Percentiles rank a stretch among this genome's conserved stretches.
phyloP scores from a whole-genome alignment of 768 basidiomycete species.

The Steccherinum ochraceum region DNA sequence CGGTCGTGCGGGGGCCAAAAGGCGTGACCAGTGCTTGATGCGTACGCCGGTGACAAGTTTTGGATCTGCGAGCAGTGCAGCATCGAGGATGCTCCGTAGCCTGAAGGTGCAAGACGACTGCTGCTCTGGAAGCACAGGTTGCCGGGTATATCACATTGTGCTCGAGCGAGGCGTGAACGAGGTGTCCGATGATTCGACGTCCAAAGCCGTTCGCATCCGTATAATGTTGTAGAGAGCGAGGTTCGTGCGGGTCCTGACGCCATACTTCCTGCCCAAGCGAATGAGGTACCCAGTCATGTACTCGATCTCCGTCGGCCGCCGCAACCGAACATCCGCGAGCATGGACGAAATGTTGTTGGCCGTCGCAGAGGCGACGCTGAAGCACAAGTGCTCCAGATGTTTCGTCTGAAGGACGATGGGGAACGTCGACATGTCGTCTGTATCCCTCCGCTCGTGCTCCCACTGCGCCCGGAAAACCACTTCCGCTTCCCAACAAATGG shows the following conservation, averaged over 20 bases:
- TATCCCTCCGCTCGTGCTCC: conserved; percentile 25
- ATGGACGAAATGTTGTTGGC: conserved; percentile 74
- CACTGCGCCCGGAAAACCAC: conserved; percentile 49
- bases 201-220: conserved; percentile 49
- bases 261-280: conserved; percentile 49
- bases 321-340: conserved; percentile 61
- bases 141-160: too few relatives aligned
- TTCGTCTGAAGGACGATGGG: conserved; percentile 17
- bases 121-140: too few relatives aligned
- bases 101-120: too few relatives aligned
- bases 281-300: conserved; percentile 80
- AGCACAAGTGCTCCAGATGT: conserved; percentile 52
- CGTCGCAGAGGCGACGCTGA: conserved; percentile 53
- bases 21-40: too few relatives aligned
- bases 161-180: too few relatives aligned
- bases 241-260: conserved; percentile 53
- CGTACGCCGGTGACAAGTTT: too few relatives aligned
- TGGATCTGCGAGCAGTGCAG: too few relatives aligned
- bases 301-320: conserved; percentile 68
- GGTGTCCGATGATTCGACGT: too few relatives aligned
- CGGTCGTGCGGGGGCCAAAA: too few relatives aligned
- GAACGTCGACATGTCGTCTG: conserved; percentile 8
- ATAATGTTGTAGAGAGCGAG: conserved; percentile 51
- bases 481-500: conserved; percentile 70
- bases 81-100: too few relatives aligned